Conservation (phyloP, 2,329 filamentous ascomycete species). For the Myriosclerotinia curreyana region DNA sequence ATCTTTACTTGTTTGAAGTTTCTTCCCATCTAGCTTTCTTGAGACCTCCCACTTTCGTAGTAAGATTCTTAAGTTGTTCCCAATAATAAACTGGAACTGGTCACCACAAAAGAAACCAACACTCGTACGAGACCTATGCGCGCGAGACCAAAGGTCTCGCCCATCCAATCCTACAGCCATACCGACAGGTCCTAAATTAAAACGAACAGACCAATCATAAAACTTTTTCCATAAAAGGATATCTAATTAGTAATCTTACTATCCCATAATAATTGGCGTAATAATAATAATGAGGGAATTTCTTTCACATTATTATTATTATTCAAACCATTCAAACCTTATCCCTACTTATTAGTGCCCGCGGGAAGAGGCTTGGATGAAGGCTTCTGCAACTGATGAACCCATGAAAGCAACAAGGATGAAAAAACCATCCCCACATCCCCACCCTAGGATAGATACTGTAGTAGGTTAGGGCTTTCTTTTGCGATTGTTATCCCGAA, state of each 20-base stretch:
- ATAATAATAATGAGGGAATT: too few relatives aligned
- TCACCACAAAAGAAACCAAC: background rate
- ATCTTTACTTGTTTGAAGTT: background rate
- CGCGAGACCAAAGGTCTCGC: background rate
- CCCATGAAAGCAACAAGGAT: background rate
- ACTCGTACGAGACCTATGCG: background rate
- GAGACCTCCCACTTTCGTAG: background rate
- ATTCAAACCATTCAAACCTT: too few relatives aligned
- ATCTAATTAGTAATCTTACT: conserved; percentile 2
- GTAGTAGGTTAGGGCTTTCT: background rate
- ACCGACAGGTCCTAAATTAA: background rate
- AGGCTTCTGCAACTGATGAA: background rate
- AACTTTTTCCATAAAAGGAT: background rate
- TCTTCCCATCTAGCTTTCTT: background rate
- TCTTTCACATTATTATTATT: too few relatives aligned
- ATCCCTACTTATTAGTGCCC: too few relatives aligned
- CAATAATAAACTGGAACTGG: background rate
- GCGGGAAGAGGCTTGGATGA: conserved; percentile 6
- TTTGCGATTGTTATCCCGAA: background rate
- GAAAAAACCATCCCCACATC: too few relatives aligned
- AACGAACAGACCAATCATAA: background rate
- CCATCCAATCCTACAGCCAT: background rate
- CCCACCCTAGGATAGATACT: background rate
- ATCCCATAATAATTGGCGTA: background rate
- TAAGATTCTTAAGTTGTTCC: background rate